Conservation (phyloP, 2,329 filamentous ascomycete species). For the Apiospora pterosperma region DNA sequence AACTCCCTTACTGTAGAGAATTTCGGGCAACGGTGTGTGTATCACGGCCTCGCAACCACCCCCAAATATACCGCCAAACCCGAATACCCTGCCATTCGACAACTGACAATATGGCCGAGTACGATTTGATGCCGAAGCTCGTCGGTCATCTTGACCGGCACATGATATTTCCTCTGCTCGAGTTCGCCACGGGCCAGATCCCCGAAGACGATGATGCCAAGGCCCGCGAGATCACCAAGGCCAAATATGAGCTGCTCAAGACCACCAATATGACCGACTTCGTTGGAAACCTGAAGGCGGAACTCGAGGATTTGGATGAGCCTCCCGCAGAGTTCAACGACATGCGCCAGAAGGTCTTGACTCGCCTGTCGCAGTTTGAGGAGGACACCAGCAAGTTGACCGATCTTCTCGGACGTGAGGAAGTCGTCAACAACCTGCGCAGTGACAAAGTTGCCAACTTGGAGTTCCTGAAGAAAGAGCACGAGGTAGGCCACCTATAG, state of each 20-base stretch:
- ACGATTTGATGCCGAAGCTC: slow-evolving; percentile 83
- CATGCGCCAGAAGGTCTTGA: slow-evolving; percentile 85
- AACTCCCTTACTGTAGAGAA: background rate
- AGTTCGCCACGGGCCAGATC: slow-evolving; percentile 82
- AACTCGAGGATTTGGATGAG: slow-evolving; percentile 76
- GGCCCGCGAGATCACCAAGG: slow-evolving; percentile 70
- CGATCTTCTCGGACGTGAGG: slow-evolving; percentile 80
- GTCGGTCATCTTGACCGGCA: slow-evolving; percentile 93
- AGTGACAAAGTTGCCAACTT: slow-evolving; percentile 99
- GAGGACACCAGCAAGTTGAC: slow-evolving; percentile 87
- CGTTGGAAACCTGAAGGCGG: slow-evolving; percentile 85
- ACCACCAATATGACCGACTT: slow-evolving; percentile 99
- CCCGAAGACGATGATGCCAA: slow-evolving; percentile 63
- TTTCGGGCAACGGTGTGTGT: background rate
- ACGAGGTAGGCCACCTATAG: slow-evolving; percentile 65
- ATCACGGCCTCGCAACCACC: background rate
- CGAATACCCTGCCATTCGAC: slow-evolving; percentile 35
- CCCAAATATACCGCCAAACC: slow-evolving; percentile 19
- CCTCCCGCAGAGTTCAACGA: slow-evolving; percentile 81
- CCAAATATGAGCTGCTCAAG: slow-evolving; percentile 92
- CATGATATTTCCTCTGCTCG: slow-evolving; percentile 92
- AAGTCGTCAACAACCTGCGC: slow-evolving; percentile 84
- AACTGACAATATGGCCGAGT: slow-evolving; percentile 57
- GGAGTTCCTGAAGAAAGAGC: slow-evolving; percentile 95
- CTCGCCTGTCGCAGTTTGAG: slow-evolving; percentile 77